Conservation (phyloP, 169 alveolate genomes). For the Miamiensis avidus region DNA sequence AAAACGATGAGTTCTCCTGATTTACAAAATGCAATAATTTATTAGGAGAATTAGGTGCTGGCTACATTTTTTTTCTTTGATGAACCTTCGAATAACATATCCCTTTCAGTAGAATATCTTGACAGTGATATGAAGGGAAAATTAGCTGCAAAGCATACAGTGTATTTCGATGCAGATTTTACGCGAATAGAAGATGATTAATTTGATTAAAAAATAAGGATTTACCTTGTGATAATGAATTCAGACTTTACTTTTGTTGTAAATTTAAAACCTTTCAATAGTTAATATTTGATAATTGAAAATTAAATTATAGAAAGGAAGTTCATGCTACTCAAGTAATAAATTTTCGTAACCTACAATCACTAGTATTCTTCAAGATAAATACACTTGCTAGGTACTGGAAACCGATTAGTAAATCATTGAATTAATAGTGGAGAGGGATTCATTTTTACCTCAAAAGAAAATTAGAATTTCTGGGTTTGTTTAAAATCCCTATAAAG, state of each 20-base stretch:
- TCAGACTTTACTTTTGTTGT: neutral
- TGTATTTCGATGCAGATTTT: neutral
- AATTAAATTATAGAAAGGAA: neutral
- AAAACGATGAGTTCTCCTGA: neutral
- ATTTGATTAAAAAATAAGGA: neutral
- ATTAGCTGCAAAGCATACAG: neutral
- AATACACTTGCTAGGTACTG: neutral
- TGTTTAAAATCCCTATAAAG: neutral
- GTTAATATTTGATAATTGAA: too few relatives aligned
- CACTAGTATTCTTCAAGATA: neutral
- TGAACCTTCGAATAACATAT: neutral
- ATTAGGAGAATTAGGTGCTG: neutral
- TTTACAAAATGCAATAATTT: neutral
- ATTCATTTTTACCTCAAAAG: neutral
- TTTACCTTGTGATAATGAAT: too few relatives aligned
- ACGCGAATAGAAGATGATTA: neutral
- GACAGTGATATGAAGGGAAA: neutral
- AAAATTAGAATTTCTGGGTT: neutral
- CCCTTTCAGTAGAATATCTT: neutral
- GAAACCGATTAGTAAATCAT: neutral
- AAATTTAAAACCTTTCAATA: too few relatives aligned
- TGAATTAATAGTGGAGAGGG: neutral
- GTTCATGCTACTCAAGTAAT: neutral
- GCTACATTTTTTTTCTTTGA: neutral
- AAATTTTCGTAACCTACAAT: neutral